Conservation (phyloP, 2,329 filamentous ascomycete species). For the Scytalidium sp. region DNA sequence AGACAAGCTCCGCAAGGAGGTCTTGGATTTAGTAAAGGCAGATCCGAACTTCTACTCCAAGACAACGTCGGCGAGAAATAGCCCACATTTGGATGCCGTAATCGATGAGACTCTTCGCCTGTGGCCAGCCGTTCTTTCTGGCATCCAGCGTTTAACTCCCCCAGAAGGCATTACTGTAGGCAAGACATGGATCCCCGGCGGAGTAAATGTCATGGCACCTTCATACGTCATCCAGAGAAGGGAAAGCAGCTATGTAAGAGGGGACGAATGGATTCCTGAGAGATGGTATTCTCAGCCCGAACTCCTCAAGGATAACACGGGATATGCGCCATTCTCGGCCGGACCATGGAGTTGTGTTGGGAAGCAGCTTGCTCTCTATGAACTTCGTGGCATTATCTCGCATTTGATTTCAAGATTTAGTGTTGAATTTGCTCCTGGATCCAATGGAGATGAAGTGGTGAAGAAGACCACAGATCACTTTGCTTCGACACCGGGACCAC, state of each 20-base stretch:
- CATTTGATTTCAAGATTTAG: slow-evolving; percentile 13
- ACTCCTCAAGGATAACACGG: slow-evolving; percentile 17
- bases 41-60: slow-evolving; percentile 22
- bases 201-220: slow-evolving; percentile 13
- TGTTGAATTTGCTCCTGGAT: slow-evolving; percentile 14
- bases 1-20: slow-evolving; percentile 13
- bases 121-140: slow-evolving; percentile 35
- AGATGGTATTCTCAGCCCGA: slow-evolving; percentile 18
- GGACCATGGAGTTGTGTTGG: slow-evolving; percentile 21
- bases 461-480: slow-evolving; percentile 13
- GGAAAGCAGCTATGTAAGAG: slow-evolving; percentile 5
- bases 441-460: slow-evolving; percentile 11
- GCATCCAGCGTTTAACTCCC: slow-evolving; percentile 33
- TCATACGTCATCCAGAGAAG: slow-evolving; percentile 14
- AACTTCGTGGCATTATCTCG: slow-evolving; percentile 13
- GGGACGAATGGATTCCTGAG: slow-evolving; percentile 17
- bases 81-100: slow-evolving; percentile 33
- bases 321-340: slow-evolving; percentile 25
- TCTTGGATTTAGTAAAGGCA: slow-evolving; percentile 27
- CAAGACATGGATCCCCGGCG: slow-evolving; percentile 30
- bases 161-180: slow-evolving; percentile 34
- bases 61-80: no score
- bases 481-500: slow-evolving; percentile 9
- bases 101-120: slow-evolving; percentile 41
- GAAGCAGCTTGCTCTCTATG: slow-evolving; percentile 16